Evolutionary conservation across 2,329 filamentous ascomycete species (phyloP).

Genomic region (Clonostachys byssicola): DNA sequence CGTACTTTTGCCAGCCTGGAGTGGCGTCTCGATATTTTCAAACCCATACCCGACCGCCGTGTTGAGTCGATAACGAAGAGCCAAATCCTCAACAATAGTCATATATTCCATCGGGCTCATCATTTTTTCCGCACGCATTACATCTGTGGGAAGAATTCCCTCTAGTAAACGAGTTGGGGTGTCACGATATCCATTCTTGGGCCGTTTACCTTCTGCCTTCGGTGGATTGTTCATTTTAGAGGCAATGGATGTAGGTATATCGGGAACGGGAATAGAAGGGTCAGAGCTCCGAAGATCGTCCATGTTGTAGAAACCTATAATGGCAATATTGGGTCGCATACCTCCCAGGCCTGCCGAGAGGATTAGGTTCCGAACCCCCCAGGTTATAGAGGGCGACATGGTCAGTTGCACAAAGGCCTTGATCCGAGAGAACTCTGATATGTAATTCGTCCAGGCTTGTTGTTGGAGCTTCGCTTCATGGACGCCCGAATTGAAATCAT

Average conservation of each 20-base stretch:
- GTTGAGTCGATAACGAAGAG: constrained; percentile 75
- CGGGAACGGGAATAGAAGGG: constrained; percentile 53
- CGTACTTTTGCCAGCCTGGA: constrained; percentile 46
- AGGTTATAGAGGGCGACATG: constrained; percentile 77
- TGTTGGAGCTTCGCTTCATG: constrained; percentile 80
- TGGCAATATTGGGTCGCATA: constrained; percentile 85
- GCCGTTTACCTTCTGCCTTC: constrained; percentile 21
- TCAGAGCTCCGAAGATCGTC: constrained; percentile 64
- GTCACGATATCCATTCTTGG: constrained; percentile 28
- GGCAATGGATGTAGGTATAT: constrained; percentile 30
- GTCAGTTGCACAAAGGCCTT: constrained; percentile 88
- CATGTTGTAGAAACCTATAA: constrained; percentile 77
- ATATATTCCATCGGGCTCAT: constrained; percentile 73
- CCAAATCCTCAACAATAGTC: constrained; percentile 77
- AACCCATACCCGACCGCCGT: constrained; percentile 83
- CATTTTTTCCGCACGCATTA: constrained; percentile 62
- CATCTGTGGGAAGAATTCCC: constrained; percentile 63
- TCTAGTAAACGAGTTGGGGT: constrained; percentile 52
- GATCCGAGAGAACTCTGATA: constrained; percentile 75
- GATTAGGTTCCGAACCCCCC: constrained; percentile 81
- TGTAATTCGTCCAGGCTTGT: constrained; percentile 79
- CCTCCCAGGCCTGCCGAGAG: constrained; percentile 78
- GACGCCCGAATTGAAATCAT: constrained; percentile 75
- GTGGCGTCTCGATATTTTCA: constrained; percentile 68
- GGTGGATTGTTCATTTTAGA: constrained; percentile 21